Conservation (phyloP, 1,284 basidiomycete genomes). For the Irpex sp. region DNA sequence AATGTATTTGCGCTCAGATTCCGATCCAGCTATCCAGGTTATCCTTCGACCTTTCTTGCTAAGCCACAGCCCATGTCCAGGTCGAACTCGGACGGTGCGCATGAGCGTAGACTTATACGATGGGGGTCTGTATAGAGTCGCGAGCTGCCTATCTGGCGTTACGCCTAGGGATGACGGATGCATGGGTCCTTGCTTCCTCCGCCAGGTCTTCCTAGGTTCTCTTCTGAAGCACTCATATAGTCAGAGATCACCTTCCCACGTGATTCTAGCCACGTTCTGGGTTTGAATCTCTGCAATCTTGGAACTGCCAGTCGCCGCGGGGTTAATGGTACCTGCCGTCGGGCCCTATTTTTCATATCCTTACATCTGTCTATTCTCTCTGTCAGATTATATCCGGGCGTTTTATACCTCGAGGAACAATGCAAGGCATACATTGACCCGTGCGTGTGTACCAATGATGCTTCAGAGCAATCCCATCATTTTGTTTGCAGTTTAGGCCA, state of each 20-base stretch:
- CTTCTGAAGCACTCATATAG: not conserved
- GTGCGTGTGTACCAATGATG: not conserved
- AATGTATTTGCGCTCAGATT: not conserved
- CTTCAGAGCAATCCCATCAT: not conserved
- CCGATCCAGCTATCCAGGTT: not conserved
- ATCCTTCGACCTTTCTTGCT: not conserved
- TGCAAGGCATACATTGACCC: slow-evolving; percentile 1
- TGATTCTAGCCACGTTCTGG: not conserved
- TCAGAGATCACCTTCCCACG: not conserved
- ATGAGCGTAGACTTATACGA: not conserved
- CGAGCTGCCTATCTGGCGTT: not conserved
- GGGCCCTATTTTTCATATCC: not conserved
- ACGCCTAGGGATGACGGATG: not conserved
- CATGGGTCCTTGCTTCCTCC: not conserved
- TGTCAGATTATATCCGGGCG: not conserved
- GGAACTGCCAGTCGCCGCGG: not conserved
- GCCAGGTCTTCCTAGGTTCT: not conserved
- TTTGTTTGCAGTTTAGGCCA: not conserved
- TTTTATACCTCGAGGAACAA: not conserved
- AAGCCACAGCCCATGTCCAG: not conserved
- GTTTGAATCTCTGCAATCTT: not conserved
- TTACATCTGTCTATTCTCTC: not conserved
- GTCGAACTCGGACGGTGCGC: not conserved
- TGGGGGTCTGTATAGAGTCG: not conserved
- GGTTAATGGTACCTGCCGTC: not conserved